phyloP scores from a whole-genome alignment of 2,329 filamentous ascomycete genomes.

The Beauveria rudraprayagi region DNA sequence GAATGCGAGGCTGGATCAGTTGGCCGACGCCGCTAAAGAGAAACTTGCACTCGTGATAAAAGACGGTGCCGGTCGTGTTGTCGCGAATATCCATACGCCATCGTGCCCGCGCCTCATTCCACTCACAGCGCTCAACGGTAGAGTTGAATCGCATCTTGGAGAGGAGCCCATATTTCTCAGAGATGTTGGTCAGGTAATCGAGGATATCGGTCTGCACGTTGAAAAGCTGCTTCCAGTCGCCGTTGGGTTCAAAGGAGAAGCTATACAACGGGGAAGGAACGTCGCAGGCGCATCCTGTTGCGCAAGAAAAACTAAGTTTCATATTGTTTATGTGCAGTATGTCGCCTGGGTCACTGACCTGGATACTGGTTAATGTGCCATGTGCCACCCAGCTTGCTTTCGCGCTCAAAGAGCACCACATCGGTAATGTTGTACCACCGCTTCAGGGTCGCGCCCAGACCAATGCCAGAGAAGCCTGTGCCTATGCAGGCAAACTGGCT shows the following conservation, averaged over 20 bases:
- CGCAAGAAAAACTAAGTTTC: neutral
- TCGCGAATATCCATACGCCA: conserved; percentile 28
- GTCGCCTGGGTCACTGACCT: conserved; percentile 23
- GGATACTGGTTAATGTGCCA: conserved; percentile 59
- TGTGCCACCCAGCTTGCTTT: conserved; percentile 51
- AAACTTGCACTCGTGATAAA: conserved; percentile 31
- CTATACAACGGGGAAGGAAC: conserved; percentile 54
- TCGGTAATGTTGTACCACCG: conserved; percentile 49
- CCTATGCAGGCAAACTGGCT: conserved; percentile 43
- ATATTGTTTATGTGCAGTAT: too few species aligned
- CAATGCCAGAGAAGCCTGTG: conserved; percentile 54
- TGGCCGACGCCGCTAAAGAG: conserved; percentile 29
- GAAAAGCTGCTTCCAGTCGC: conserved; percentile 51
- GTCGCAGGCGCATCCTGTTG: conserved; percentile 41
- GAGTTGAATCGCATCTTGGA: conserved; percentile 31
- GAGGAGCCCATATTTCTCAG: conserved; percentile 34
- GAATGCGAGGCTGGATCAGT: conserved; percentile 25
- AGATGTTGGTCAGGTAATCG: conserved; percentile 46
- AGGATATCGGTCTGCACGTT: conserved; percentile 48
- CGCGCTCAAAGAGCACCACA: conserved; percentile 52
- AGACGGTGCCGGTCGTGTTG: conserved; percentile 16
- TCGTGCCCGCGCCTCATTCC: conserved; percentile 25
- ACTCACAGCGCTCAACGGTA: conserved; percentile 30
- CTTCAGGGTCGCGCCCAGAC: conserved; percentile 51
- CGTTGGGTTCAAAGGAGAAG: conserved; percentile 52